Conservation (phyloP, 495 filamentous ascomycete genomes). For the Chaetomidium leptoderma region DNA sequence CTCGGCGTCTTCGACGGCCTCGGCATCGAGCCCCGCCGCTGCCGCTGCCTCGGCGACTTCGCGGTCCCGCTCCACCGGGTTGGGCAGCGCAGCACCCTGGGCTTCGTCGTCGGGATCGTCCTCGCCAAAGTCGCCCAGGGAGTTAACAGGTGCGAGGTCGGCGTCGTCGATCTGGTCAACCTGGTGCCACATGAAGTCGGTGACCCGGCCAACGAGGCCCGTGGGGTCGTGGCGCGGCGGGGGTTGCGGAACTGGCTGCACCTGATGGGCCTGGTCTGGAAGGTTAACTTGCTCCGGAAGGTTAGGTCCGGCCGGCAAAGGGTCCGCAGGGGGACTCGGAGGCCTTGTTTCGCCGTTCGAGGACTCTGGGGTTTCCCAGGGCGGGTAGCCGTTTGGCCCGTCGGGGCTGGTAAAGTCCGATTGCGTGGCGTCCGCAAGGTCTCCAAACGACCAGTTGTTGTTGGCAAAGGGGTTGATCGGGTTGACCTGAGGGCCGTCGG, state of each 20-base stretch:
- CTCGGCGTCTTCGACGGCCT: constrained; percentile 74
- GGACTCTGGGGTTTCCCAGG: neutral
- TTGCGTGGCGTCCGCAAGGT: constrained; percentile 16
- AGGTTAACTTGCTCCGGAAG: too few species aligned
- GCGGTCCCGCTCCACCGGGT: constrained; percentile 27
- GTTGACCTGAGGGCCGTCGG: constrained; percentile 43
- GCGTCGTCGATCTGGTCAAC: constrained; percentile 34
- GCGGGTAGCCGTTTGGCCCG: neutral
- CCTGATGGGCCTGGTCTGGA: neutral
- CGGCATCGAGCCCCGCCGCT: constrained; percentile 43
- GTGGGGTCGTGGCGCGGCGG: constrained; percentile 23
- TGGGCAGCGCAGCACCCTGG: constrained; percentile 11
- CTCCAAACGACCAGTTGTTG: constrained; percentile 48
- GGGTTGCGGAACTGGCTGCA: neutral
- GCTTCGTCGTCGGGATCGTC: constrained; percentile 37
- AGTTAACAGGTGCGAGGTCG: constrained; percentile 27
- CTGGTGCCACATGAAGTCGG: constrained; percentile 48
- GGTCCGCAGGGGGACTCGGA: neutral
- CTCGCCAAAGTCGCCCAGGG: constrained; percentile 34
- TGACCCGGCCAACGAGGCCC: constrained; percentile 35
- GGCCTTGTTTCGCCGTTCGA: neutral
- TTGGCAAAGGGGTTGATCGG: constrained; percentile 42
- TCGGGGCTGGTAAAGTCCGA: neutral
- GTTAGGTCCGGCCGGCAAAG: too few species aligned
- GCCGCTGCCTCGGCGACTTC: constrained; percentile 40